A percentile compares a stretch with the other conserved stretches of the same genome.
These are phyloP conservation scores for Neofusicoccum parvum DNA, from an alignment of 2,329 filamentous ascomycete genomes.

Conservation along the genomic window DNA sequence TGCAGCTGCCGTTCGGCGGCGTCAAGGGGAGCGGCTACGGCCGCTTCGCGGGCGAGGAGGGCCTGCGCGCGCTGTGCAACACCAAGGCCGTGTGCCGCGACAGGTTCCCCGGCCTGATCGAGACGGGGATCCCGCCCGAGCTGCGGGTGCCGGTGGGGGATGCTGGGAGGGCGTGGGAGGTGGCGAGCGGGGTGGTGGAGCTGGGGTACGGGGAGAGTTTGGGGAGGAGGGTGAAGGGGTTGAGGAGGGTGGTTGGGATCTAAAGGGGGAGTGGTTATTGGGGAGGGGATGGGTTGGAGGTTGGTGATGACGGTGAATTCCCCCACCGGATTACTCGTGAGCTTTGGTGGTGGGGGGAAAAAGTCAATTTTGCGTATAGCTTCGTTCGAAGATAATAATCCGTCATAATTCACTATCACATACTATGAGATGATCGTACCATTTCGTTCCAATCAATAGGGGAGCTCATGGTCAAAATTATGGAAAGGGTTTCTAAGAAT, in stretches of 20 bases:
- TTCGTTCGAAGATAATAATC: too few relatives aligned
- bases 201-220: conserved; percentile 50
- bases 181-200: conserved; percentile 51
- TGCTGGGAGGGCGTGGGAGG: conserved; percentile 40
- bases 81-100: conserved; percentile 85
- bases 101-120: conserved; percentile 56
- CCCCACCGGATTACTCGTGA: too few relatives aligned
- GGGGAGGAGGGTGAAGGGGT: conserved; percentile 41
- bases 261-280: not conserved
- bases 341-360: too few relatives aligned
- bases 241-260: conserved; percentile 35
- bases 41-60: conserved; percentile 88
- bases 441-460: too few relatives aligned
- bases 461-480: too few relatives aligned
- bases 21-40: conserved; percentile 88
- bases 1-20: conserved; percentile 92
- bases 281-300: not conserved
- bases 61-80: conserved; percentile 82
- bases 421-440: too few relatives aligned
- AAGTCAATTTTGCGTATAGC: too few relatives aligned
- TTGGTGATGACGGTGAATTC: not conserved
- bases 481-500: too few relatives aligned
- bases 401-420: too few relatives aligned
- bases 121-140: conserved; percentile 78
- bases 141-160: conserved; percentile 75